These are phyloP conservation scores for Ophiocordyceps sinensis DNA, from an alignment of 2,329 filamentous ascomycete genomes.

Conservation along the genomic window DNA sequence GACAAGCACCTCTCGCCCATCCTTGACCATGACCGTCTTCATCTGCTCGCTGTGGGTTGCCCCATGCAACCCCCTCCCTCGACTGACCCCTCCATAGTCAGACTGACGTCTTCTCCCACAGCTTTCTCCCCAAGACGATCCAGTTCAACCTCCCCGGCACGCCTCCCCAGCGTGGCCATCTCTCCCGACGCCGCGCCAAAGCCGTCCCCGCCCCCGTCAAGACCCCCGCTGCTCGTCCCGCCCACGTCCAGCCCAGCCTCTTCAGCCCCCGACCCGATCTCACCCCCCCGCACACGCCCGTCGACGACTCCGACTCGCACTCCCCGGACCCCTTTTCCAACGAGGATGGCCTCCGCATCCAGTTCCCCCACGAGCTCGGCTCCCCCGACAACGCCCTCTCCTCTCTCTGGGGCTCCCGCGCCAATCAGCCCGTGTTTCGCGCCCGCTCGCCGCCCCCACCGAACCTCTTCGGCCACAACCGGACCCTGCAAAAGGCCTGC, in stretches of 20 bases:
- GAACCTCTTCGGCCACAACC: slow-evolving; percentile 56
- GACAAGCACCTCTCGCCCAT: no score
- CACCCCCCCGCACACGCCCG: slow-evolving; percentile 42
- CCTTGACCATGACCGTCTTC: slow-evolving; percentile 22
- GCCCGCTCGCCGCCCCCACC: slow-evolving; percentile 61
- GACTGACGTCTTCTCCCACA: slow-evolving; percentile 22
- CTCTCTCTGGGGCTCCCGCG: slow-evolving; percentile 59
- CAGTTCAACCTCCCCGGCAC: slow-evolving; percentile 61
- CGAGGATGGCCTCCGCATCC: slow-evolving; percentile 41
- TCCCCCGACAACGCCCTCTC: slow-evolving; percentile 63
- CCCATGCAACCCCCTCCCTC: not conserved
- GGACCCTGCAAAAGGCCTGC: slow-evolving; percentile 40
- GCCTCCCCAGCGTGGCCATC: slow-evolving; percentile 22
- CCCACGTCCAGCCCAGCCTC: slow-evolving; percentile 34
- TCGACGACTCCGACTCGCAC: slow-evolving; percentile 23
- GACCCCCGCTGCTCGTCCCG: slow-evolving; percentile 7
- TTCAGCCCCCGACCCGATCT: slow-evolving; percentile 33
- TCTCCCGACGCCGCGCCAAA: slow-evolving; percentile 14
- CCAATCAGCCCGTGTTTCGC: slow-evolving; percentile 66
- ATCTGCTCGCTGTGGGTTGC: slow-evolving; percentile 23
- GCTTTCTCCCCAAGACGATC: slow-evolving; percentile 84
- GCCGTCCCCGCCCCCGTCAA: slow-evolving; percentile 10
- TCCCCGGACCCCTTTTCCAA: slow-evolving; percentile 38
- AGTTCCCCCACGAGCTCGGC: slow-evolving; percentile 36
- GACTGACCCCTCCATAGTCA: not conserved